These are phyloP conservation scores for Nitzschia sp. DNA, from an alignment of 108 stramenopile species.

Conservation along the genomic window DNA sequence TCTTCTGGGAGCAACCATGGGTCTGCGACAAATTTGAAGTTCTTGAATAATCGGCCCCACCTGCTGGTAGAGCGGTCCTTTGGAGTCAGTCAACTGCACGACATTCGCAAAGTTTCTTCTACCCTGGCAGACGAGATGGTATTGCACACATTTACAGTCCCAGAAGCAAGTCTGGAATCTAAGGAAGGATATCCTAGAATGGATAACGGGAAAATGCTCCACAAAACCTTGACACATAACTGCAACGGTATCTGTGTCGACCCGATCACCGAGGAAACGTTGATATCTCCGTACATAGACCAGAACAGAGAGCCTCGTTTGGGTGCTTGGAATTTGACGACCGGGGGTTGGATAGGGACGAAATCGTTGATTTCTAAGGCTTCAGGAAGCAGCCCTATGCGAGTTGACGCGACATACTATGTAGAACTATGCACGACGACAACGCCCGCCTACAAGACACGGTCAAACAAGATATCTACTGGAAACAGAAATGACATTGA, in stretches of 20 bases:
- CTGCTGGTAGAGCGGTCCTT: conserved; percentile 34
- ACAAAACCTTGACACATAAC: conserved; percentile 16
- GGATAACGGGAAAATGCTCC: background rate
- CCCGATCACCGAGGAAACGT: conserved; percentile 1
- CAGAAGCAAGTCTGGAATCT: background rate
- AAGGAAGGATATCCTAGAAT: background rate
- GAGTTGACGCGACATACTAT: conserved; percentile 3
- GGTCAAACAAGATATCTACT: background rate
- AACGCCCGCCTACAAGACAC: conserved; percentile 11
- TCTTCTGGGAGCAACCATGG: conserved; percentile 10
- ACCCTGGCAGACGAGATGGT: conserved; percentile 3
- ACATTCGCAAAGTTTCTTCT: conserved; percentile 29
- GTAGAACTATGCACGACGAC: conserved; percentile 27
- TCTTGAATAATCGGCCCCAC: conserved; percentile 7
- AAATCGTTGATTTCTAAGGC: conserved; percentile 1
- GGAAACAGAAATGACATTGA: background rate
- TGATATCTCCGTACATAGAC: conserved; percentile 34
- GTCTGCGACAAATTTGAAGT: conserved; percentile 31
- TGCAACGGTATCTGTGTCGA: conserved; percentile 35
- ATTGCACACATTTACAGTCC: conserved; percentile 15
- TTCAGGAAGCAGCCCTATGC: background rate
- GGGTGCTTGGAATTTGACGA: conserved; percentile 32
- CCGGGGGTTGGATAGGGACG: conserved; percentile 24
- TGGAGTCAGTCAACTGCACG: conserved; percentile 35
- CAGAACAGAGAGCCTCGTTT: conserved; percentile 14